Evolutionary conservation across 1,284 basidiomycete species (phyloP).

Genomic region (Salmacisia buchloeana): DNA sequence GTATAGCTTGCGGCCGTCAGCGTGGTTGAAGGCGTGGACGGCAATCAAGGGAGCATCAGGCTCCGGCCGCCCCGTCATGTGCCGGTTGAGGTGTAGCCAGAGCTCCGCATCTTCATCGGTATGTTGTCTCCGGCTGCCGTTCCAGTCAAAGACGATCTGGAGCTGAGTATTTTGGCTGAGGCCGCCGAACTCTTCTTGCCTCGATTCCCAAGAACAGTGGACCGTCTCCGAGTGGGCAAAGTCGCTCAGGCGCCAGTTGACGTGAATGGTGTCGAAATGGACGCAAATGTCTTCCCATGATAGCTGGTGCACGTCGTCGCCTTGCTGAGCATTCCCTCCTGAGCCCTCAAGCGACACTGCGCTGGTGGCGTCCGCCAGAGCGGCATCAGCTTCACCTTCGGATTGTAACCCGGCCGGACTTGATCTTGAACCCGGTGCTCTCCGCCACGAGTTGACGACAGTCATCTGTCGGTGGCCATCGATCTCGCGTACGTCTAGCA

Average conservation of each 20-base stretch:
- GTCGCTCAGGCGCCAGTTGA: constrained; percentile 76
- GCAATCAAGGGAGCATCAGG: constrained; percentile 65
- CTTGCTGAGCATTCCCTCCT: too few relatives aligned
- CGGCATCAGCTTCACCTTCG: background rate
- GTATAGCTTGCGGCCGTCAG: constrained; percentile 4
- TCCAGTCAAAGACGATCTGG: constrained; percentile 12
- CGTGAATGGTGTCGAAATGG: constrained; percentile 73
- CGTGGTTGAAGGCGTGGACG: constrained; percentile 57
- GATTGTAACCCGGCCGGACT: background rate
- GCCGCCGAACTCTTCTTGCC: background rate
- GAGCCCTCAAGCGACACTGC: too few relatives aligned
- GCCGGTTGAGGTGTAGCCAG: constrained; percentile 76
- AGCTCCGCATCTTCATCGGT: constrained; percentile 52
- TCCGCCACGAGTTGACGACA: background rate
- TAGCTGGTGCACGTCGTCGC: constrained; percentile 21
- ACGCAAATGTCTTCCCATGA: constrained; percentile 69
- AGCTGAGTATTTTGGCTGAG: constrained; percentile 28
- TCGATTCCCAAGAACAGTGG: constrained; percentile 59
- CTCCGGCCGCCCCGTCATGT: constrained; percentile 59
- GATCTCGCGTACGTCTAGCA: background rate
- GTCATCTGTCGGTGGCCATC: background rate
- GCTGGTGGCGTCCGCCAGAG: too few relatives aligned
- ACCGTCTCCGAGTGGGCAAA: constrained; percentile 59
- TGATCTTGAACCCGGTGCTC: constrained; percentile 16
- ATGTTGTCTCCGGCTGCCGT: too few relatives aligned